A percentile compares a stretch with the other conserved stretches of the same genome.
phyloP scores from a whole-genome alignment of 495 filamentous ascomycete species.

The Bathelium albidoporum region DNA sequence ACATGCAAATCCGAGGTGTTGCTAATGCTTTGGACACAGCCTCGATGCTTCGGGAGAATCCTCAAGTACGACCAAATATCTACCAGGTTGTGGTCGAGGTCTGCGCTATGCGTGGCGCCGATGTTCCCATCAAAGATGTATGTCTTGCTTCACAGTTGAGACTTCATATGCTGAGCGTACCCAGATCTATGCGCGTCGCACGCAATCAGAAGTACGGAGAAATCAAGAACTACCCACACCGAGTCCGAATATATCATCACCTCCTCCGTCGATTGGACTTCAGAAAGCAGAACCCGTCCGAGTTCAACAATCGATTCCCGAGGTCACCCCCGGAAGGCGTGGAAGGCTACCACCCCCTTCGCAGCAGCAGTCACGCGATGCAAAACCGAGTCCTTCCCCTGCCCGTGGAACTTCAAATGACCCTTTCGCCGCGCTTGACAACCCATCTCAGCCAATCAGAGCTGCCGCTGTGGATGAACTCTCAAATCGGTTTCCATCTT shows the following conservation, averaged over 20 bases:
- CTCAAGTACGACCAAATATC: slow-evolving; percentile 76
- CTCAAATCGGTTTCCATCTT: slow-evolving; percentile 73
- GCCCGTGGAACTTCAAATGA: slow-evolving; percentile 61
- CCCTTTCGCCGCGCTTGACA: slow-evolving; percentile 82
- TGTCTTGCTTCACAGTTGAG: slow-evolving; percentile 24
- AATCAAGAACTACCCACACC: slow-evolving; percentile 52
- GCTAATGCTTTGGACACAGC: slow-evolving; percentile 37
- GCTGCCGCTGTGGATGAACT: slow-evolving; percentile 60
- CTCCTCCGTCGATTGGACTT: slow-evolving; percentile 50
- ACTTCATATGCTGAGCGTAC: slow-evolving; percentile 18
- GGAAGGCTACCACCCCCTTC: slow-evolving; percentile 59
- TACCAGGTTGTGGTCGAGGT: slow-evolving; percentile 82
- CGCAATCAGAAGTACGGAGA: slow-evolving; percentile 50
- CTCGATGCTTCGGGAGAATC: slow-evolving; percentile 82
- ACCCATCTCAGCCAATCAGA: slow-evolving; percentile 37
- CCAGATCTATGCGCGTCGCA: slow-evolving; percentile 73
- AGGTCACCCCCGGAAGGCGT: slow-evolving; percentile 89
- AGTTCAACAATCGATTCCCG: slow-evolving; percentile 65
- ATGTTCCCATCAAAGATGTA: slow-evolving; percentile 88
- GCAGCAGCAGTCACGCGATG: slow-evolving; percentile 29
- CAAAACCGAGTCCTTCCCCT: slow-evolving; percentile 66
- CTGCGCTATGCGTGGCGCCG: slow-evolving; percentile 78
- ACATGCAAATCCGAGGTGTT: not conserved
- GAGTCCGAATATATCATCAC: slow-evolving; percentile 40
- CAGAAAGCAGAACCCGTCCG: slow-evolving; percentile 50